Percentiles rank a stretch among this genome's conserved stretches.
Conservation (phyloP, 306 rosid genomes). For the Carpinus viminea region DNA sequence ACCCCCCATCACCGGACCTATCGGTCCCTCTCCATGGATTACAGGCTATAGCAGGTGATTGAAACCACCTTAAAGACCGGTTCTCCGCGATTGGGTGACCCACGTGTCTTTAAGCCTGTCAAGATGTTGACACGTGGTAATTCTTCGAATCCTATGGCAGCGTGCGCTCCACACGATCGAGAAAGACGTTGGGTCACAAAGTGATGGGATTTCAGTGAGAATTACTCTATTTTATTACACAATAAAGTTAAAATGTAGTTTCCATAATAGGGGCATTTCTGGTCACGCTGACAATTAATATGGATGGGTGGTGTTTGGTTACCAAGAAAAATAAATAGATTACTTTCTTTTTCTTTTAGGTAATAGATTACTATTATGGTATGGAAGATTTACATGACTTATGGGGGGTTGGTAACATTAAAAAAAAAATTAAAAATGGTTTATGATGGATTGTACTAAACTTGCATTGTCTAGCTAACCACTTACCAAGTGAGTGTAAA, state of each 20-base stretch:
- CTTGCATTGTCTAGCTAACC: background rate
- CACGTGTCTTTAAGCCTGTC: slow-evolving; percentile 18
- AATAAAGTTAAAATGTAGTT: background rate
- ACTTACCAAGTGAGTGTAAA: background rate
- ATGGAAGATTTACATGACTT: background rate
- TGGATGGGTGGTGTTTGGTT: slow-evolving; percentile 29
- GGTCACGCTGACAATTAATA: background rate
- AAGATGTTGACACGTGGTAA: slow-evolving; percentile 51
- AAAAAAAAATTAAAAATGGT: background rate
- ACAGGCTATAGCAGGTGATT: slow-evolving; percentile 57
- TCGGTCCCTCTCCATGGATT: slow-evolving; percentile 35
- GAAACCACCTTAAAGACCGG: slow-evolving; percentile 63
- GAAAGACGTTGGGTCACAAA: slow-evolving; percentile 68
- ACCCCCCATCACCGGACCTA: slow-evolving; percentile 57
- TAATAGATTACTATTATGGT: background rate
- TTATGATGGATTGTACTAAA: background rate
- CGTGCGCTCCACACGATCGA: slow-evolving; percentile 63
- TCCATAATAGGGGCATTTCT: background rate
- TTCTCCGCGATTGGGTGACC: slow-evolving; percentile 60
- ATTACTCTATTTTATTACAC: background rate
- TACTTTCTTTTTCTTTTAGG: background rate
- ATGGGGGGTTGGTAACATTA: background rate
- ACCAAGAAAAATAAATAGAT: slow-evolving; percentile 12
- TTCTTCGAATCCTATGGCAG: slow-evolving; percentile 35
- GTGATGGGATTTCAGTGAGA: background rate